Evolutionary conservation across 176 grass and related monocot species (phyloP).

Genomic region (Oryza rufipogon): DNA sequence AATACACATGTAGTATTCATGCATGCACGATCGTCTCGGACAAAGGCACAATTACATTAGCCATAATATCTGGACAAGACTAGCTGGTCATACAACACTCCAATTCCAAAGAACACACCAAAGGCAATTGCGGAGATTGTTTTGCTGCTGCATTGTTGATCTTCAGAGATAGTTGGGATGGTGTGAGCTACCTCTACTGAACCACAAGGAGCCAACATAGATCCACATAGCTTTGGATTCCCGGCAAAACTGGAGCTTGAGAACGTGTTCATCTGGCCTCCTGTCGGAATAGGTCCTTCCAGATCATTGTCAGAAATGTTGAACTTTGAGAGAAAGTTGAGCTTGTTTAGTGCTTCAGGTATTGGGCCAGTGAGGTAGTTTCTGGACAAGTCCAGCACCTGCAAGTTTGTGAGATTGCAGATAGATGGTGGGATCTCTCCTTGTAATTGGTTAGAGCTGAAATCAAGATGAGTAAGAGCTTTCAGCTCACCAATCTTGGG

Average conservation of each 20-base stretch:
- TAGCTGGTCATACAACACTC: background rate
- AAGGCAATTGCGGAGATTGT: background rate
- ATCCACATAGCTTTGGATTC: conserved; percentile 22
- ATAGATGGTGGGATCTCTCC: conserved; percentile 30
- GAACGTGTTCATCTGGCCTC: conserved; percentile 37
- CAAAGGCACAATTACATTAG: background rate
- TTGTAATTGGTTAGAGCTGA: conserved; percentile 5
- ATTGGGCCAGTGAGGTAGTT: conserved; percentile 28
- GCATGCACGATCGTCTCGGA: too few species aligned
- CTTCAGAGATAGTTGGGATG: background rate
- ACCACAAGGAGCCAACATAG: background rate
- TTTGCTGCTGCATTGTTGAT: background rate
- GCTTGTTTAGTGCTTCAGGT: background rate
- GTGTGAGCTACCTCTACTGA: background rate
- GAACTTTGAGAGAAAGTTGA: conserved; percentile 29
- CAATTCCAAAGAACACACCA: conserved; percentile 29
- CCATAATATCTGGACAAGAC: background rate
- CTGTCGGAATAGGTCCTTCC: conserved; percentile 21
- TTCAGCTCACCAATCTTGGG: conserved; percentile 20
- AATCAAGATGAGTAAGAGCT: background rate
- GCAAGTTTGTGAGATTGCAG: conserved; percentile 6
- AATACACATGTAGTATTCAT: too few species aligned
- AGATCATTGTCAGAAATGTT: conserved; percentile 30
- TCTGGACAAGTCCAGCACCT: conserved; percentile 19
- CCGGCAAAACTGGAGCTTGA: background rate